Evolutionary conservation across 2,329 filamentous ascomycete genomes (phyloP).

Genomic region (Pyrenophora teres): DNA sequence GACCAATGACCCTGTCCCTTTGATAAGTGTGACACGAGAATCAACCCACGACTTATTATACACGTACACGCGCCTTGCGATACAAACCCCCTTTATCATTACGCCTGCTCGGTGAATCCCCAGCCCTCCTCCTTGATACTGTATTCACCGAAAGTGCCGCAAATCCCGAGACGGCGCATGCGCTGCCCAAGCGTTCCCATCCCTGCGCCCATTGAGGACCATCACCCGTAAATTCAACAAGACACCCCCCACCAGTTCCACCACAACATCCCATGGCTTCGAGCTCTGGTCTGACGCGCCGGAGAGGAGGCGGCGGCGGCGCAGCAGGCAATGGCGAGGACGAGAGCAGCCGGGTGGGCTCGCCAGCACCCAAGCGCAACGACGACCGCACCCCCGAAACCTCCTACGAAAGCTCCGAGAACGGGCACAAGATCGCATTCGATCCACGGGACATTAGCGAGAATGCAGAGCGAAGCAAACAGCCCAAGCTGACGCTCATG

Average conservation of each 20-base stretch:
- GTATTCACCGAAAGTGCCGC: slow-evolving; percentile 19
- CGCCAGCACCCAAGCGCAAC: slow-evolving; percentile 66
- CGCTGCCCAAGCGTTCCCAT: slow-evolving; percentile 40
- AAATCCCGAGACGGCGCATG: slow-evolving; percentile 32
- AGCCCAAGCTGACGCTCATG: slow-evolving; percentile 98
- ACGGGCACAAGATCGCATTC: slow-evolving; percentile 98
- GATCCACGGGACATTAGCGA: slow-evolving; percentile 97
- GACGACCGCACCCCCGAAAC: slow-evolving; percentile 69
- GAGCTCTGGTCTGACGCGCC: slow-evolving; percentile 74
- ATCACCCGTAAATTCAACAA: slow-evolving; percentile 40
- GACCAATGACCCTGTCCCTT: slow-evolving; percentile 15
- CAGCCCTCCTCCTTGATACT: slow-evolving; percentile 12
- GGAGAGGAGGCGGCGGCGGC: slow-evolving; percentile 68
- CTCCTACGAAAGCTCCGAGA: slow-evolving; percentile 86
- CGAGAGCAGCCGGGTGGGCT: slow-evolving; percentile 68
- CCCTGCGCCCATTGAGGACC: slow-evolving; percentile 43
- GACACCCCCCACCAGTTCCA: slow-evolving; percentile 34
- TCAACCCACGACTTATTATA: slow-evolving; percentile 25
- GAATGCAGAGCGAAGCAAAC: slow-evolving; percentile 93
- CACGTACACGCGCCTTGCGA: slow-evolving; percentile 23
- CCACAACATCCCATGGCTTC: slow-evolving; percentile 59
- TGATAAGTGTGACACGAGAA: slow-evolving; percentile 33
- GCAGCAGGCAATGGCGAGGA: slow-evolving; percentile 63
- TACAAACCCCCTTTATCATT: slow-evolving; percentile 24
- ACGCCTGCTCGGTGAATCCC: slow-evolving; percentile 15